Conservation (phyloP, 768 basidiomycete species). For the Boletus insuetus region DNA sequence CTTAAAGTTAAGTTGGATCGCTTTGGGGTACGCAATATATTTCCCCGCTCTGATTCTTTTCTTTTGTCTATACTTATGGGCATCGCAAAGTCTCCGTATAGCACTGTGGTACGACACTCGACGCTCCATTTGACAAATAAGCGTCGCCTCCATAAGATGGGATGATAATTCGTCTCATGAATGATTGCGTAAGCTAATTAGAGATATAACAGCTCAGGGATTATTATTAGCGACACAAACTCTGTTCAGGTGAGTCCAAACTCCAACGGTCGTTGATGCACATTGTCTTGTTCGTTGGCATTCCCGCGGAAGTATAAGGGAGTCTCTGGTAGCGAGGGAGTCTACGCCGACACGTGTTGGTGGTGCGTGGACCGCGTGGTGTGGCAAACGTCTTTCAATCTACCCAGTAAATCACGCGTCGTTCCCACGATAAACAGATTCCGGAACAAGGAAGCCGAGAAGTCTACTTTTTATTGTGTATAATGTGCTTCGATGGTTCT, state of each 20-base stretch:
- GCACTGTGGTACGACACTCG: neutral
- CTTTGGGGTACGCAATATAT: constrained; percentile 1
- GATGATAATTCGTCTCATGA: constrained; percentile 1
- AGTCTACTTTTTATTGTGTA: constrained; percentile 21
- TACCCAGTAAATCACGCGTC: neutral
- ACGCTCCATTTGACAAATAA: constrained; percentile 2
- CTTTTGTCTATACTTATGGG: constrained; percentile 14
- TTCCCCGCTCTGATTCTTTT: neutral
- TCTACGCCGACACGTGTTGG: constrained; percentile 6
- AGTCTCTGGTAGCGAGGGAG: too few relatives aligned
- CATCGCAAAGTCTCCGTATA: neutral
- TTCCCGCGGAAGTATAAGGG: too few relatives aligned
- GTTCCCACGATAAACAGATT: constrained; percentile 13
- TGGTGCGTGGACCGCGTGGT: constrained; percentile 18
- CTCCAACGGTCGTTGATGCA: too few relatives aligned
- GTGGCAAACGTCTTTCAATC: constrained; percentile 5
- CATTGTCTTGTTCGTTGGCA: too few relatives aligned
- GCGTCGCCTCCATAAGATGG: constrained; percentile 15
- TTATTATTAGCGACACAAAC: neutral
- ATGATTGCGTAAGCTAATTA: neutral
- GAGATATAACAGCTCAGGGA: neutral
- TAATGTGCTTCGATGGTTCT: constrained; percentile 5
- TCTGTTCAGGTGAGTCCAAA: too few relatives aligned
- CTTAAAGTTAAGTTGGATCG: neutral
- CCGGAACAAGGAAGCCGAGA: constrained; percentile 21